A percentile compares a stretch with the other conserved stretches of the same genome.
These are phyloP conservation scores for Trichoderma guizhouense DNA, from an alignment of 2,329 filamentous ascomycete genomes.

Conservation along the genomic window DNA sequence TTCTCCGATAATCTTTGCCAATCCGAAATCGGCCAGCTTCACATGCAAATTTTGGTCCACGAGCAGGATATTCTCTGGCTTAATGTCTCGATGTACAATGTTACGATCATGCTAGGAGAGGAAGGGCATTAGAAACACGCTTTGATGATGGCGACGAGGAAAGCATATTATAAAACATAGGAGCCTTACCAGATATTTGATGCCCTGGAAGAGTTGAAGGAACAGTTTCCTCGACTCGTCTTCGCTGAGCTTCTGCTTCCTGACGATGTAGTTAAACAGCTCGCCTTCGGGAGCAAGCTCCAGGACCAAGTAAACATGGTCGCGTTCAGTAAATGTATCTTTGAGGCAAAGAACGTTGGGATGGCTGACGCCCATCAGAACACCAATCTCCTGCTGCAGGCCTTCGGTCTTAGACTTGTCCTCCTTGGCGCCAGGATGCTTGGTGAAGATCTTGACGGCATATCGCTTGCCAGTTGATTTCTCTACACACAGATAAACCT, in stretches of 20 bases:
- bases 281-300: constrained; percentile 92
- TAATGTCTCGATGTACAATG: constrained; percentile 96
- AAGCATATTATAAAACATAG: neutral
- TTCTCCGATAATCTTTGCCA: constrained; percentile 98
- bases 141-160: too few species aligned
- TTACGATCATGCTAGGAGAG: constrained; percentile 82
- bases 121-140: neutral
- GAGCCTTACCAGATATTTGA: constrained; percentile 83
- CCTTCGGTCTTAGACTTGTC: constrained; percentile 81
- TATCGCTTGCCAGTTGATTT: constrained; percentile 77
- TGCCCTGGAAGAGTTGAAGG: constrained; percentile 82
- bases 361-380: constrained; percentile 96
- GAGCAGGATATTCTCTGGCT: constrained; percentile 92
- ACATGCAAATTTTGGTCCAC: constrained; percentile 80
- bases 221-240: constrained; percentile 83
- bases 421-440: constrained; percentile 68
- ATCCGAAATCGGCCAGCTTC: constrained; percentile 92
- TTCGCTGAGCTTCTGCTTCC: constrained; percentile 84
- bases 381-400: constrained; percentile 91
- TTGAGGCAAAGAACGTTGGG: constrained; percentile 90
- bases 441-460: constrained; percentile 94
- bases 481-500: constrained; percentile 87
- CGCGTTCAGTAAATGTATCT: constrained; percentile 88
- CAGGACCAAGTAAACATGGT: constrained; percentile 85
- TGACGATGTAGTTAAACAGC: constrained; percentile 91